Evolutionary conservation across 164 flowering plant species (phyloP).

Genomic region (Aristolochia contorta): DNA sequence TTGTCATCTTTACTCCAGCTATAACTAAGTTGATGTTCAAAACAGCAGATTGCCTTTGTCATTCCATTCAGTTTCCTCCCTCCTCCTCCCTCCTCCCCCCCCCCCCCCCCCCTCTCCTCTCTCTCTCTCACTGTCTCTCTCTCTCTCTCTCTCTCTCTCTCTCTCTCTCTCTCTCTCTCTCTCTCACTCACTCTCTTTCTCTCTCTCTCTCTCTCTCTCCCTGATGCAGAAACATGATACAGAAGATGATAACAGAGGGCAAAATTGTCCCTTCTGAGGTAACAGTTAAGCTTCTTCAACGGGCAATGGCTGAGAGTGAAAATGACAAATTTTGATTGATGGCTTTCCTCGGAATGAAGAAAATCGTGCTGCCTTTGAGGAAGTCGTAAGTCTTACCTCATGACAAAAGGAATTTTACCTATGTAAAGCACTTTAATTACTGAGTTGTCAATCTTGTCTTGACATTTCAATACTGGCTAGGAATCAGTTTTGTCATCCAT

Average conservation of each 20-base stretch:
- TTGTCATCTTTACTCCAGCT: too few relatives aligned
- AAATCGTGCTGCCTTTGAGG: conserved; percentile 89
- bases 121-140: too few relatives aligned
- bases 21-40: too few relatives aligned
- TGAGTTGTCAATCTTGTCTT: not conserved
- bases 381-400: conserved; percentile 39
- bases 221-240: conserved; percentile 67
- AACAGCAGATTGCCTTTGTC: too few relatives aligned
- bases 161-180: too few relatives aligned
- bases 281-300: conserved; percentile 78
- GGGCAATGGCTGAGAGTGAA: conserved; percentile 61
- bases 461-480: not conserved
- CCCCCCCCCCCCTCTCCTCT: too few relatives aligned
- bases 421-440: not conserved
- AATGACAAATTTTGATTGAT: conserved; percentile 91
- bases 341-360: conserved; percentile 97
- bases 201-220: too few relatives aligned
- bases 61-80: too few relatives aligned
- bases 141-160: too few relatives aligned
- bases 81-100: too few relatives aligned
- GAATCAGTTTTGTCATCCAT: not conserved
- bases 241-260: conserved; percentile 86
- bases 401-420: not conserved
- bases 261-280: conserved; percentile 96
- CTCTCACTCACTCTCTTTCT: too few relatives aligned